Conservation (phyloP, 2,329 filamentous ascomycete species). For the Dendryphion nanum region DNA sequence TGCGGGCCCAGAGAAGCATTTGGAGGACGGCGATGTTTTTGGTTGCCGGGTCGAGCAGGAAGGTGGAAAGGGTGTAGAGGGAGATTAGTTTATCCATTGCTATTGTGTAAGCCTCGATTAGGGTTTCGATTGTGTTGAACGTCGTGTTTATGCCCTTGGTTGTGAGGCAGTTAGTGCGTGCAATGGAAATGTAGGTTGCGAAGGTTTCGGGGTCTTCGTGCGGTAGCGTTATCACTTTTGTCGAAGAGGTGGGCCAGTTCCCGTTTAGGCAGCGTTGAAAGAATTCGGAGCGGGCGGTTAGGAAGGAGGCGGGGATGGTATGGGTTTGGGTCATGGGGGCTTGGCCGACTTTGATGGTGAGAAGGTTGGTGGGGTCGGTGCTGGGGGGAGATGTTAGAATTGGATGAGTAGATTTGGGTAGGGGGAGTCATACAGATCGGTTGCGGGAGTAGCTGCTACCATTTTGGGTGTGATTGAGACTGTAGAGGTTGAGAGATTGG, state of each 20-base stretch:
- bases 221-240: neutral
- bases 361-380: too few relatives aligned
- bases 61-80: slow-evolving; percentile 3
- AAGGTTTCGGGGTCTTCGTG: neutral
- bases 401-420: too few relatives aligned
- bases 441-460: too few relatives aligned
- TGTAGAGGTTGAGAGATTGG: too few relatives aligned
- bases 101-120: neutral
- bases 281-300: slow-evolving; percentile 1
- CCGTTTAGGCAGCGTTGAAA: neutral
- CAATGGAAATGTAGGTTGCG: neutral
- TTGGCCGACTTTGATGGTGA: too few relatives aligned
- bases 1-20: too few relatives aligned
- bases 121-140: neutral
- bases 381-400: too few relatives aligned
- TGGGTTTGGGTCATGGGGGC: too few relatives aligned
- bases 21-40: slow-evolving; percentile 2
- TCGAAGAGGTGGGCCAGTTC: neutral
- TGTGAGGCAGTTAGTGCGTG: neutral
- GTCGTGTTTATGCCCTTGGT: neutral
- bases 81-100: neutral
- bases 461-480: too few relatives aligned
- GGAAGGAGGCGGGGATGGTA: too few relatives aligned
- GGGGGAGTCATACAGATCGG: too few relatives aligned
- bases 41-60: slow-evolving; percentile 2